A percentile compares a stretch with the other conserved stretches of the same genome.
Evolutionary conservation across 192 early-diverging fungal genomes (phyloP).

Genomic region (Backusella macrospora): DNA sequence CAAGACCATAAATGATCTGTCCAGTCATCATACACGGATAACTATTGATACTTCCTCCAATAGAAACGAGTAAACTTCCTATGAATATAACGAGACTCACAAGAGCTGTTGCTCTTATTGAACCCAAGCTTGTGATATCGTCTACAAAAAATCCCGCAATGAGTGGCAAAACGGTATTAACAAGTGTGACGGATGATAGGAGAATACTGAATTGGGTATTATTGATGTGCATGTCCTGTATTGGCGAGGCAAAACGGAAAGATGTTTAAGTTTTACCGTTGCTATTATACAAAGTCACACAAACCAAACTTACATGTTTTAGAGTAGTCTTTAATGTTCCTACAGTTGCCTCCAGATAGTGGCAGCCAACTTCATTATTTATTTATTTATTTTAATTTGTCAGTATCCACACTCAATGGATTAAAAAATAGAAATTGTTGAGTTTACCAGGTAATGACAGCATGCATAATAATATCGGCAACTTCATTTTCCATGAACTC

Average conservation of each 20-base stretch:
- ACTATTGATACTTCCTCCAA: conserved; percentile 45
- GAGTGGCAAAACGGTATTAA: conserved; percentile 61
- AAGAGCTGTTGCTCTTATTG: conserved; percentile 51
- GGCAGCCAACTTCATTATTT: conserved; percentile 19
- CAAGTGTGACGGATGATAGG: conserved; percentile 61
- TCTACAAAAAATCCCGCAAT: conserved; percentile 63
- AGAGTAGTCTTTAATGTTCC: conserved; percentile 32
- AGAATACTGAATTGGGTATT: conserved; percentile 65
- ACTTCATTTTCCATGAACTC: conserved; percentile 16
- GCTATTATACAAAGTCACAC: background rate
- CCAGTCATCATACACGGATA: conserved; percentile 60
- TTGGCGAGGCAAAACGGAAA: conserved; percentile 12
- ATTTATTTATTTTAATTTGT: background rate
- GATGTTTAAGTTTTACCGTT: background rate
- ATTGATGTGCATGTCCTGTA: conserved; percentile 59
- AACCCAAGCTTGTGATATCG: conserved; percentile 48
- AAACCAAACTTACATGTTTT: conserved; percentile 28
- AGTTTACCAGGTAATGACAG: conserved; percentile 28
- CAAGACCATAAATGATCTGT: conserved; percentile 63
- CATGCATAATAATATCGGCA: conserved; percentile 25
- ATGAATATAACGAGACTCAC: conserved; percentile 57
- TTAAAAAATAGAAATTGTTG: background rate
- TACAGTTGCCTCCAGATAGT: conserved; percentile 30
- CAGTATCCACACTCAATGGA: background rate
- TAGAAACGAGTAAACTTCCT: conserved; percentile 53